Percentiles rank a stretch among this genome's conserved stretches.
Conservation (phyloP, 768 basidiomycete genomes). For the Bullera alba region DNA sequence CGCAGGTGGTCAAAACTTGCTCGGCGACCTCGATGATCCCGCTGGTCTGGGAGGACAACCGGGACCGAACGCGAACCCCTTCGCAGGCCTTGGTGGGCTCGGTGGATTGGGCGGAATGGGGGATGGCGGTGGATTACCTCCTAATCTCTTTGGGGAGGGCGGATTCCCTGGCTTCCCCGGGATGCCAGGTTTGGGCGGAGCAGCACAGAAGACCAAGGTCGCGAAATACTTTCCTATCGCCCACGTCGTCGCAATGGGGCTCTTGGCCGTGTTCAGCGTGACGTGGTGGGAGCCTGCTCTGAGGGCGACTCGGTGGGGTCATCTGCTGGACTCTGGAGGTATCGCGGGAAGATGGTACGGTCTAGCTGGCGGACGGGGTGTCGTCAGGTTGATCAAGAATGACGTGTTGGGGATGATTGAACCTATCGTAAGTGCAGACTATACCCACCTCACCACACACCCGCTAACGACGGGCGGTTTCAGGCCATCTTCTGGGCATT, state of each 20-base stretch:
- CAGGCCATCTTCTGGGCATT: constrained; percentile 48
- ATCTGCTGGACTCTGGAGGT: constrained; percentile 6
- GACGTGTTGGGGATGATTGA: constrained; percentile 17
- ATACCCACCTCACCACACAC: not conserved
- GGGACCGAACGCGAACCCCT: not conserved
- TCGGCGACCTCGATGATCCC: constrained; percentile 37
- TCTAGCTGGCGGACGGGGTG: constrained; percentile 5
- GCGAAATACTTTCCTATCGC: constrained; percentile 36
- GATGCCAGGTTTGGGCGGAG: constrained; percentile 21
- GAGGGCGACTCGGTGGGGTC: not conserved
- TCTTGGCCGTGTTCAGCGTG: constrained; percentile 30
- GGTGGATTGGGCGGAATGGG: not conserved
- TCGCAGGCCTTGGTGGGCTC: not conserved
- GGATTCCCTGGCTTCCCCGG: constrained; percentile 8
- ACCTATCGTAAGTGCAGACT: constrained; percentile 21
- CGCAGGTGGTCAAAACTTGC: constrained; percentile 9
- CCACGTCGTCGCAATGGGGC: constrained; percentile 33
- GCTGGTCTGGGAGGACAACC: constrained; percentile 31
- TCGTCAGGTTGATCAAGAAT: not conserved
- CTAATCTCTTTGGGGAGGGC: constrained; percentile 5
- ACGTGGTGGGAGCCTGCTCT: constrained; percentile 44
- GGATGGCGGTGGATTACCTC: constrained; percentile 7
- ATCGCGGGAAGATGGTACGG: constrained; percentile 9
- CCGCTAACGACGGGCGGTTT: not conserved
- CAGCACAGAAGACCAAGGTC: constrained; percentile 14